Conservation (phyloP, 345 rosid species). For the Sisymbrium irio region DNA sequence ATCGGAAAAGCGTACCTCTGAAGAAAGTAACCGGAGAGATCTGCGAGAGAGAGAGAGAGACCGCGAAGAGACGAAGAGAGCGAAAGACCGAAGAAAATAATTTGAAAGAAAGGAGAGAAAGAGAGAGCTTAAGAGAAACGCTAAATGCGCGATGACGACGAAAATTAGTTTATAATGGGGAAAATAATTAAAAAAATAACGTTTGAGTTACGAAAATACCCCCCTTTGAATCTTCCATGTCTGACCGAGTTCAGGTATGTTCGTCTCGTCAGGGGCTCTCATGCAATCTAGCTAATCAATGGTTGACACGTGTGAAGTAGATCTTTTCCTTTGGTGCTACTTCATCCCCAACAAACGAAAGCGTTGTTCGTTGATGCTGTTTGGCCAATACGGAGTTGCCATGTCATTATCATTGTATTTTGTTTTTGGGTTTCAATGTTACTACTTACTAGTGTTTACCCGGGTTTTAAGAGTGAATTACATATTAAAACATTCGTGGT, state of each 20-base stretch:
- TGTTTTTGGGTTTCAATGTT: too few species aligned
- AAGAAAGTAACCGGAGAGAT: slow-evolving; percentile 1
- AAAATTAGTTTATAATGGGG: background rate
- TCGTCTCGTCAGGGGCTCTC: background rate
- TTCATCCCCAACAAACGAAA: background rate
- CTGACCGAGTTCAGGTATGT: background rate
- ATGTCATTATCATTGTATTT: background rate
- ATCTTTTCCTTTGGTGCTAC: slow-evolving; percentile 7
- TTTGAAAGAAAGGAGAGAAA: slow-evolving; percentile 21
- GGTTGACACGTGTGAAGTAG: background rate
- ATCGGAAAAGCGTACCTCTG: slow-evolving; percentile 13
- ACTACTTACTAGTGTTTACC: too few species aligned
- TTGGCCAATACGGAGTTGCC: background rate
- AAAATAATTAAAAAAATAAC: background rate
- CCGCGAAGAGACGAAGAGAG: slow-evolving; percentile 19
- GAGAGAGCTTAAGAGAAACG: slow-evolving; percentile 20
- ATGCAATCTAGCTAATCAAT: background rate
- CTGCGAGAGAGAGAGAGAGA: background rate
- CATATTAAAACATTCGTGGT: too few species aligned
- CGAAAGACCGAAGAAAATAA: background rate
- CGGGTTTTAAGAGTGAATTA: too few species aligned
- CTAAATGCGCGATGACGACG: slow-evolving; percentile 12
- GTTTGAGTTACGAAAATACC: background rate
- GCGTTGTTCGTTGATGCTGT: background rate
- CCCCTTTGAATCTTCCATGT: slow-evolving; percentile 13